Conservation (phyloP, 2,329 filamentous ascomycete species). For the Exophiala aquamarina region DNA sequence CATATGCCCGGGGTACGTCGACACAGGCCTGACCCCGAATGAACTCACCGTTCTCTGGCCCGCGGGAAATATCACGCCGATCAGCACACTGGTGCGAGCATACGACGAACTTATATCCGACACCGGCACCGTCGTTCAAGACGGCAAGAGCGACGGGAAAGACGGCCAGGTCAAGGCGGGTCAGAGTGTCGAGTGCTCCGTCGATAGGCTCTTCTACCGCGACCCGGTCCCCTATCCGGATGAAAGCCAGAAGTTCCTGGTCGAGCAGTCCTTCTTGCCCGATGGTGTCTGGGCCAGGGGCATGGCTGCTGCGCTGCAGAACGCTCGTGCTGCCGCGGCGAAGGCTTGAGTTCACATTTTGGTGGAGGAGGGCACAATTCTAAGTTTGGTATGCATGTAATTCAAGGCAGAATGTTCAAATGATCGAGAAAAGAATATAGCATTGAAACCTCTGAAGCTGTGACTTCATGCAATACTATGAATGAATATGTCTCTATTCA, state of each 20-base stretch:
- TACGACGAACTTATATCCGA: slow-evolving; percentile 35
- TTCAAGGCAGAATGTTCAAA: too few species aligned
- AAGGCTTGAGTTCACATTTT: too few species aligned
- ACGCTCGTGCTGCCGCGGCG: too few species aligned
- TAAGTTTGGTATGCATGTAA: too few species aligned
- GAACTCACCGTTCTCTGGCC: slow-evolving; percentile 32
- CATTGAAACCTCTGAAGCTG: too few species aligned
- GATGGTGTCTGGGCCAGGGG: slow-evolving; percentile 14
- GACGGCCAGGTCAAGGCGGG: slow-evolving; percentile 16
- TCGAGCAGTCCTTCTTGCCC: slow-evolving; percentile 13
- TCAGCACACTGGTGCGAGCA: slow-evolving; percentile 36
- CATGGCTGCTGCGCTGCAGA: not conserved
- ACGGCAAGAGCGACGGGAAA: slow-evolving; percentile 14
- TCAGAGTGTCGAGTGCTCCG: slow-evolving; percentile 41
- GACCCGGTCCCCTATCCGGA: slow-evolving; percentile 39
- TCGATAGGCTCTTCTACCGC: slow-evolving; percentile 43
- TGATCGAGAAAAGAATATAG: too few species aligned
- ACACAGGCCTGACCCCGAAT: slow-evolving; percentile 34
- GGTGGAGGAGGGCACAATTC: too few species aligned
- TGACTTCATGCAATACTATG: too few species aligned
- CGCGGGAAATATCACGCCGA: slow-evolving; percentile 36
- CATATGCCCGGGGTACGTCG: slow-evolving; percentile 37
- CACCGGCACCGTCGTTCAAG: slow-evolving; percentile 28
- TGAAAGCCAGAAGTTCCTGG: slow-evolving; percentile 40
- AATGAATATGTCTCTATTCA: too few species aligned